Evolutionary conservation across 306 rosid species (phyloP).

Genomic region (Begonia masoniana): DNA sequence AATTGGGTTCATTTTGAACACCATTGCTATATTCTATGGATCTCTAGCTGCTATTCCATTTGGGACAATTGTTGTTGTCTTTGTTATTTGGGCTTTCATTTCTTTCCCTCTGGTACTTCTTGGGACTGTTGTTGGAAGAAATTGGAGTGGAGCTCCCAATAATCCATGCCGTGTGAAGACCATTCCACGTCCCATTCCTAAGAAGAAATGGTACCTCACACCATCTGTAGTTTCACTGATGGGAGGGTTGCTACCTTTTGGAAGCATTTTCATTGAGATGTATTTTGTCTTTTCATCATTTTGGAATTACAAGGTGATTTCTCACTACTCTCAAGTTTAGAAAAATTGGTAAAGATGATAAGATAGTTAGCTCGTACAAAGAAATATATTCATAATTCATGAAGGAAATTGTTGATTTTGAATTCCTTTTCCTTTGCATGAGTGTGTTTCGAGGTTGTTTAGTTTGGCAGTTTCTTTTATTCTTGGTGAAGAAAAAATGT

Average conservation of each 20-base stretch:
- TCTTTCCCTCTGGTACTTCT: constrained; percentile 97
- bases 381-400: too few relatives aligned
- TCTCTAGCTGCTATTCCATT: constrained; percentile 97
- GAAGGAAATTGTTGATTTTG: too few relatives aligned
- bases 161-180: constrained; percentile 98
- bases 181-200: constrained; percentile 97
- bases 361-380: not conserved
- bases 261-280: constrained; percentile 99
- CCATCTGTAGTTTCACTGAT: constrained; percentile 90
- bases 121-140: constrained; percentile 98
- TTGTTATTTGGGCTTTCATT: constrained; percentile 94
- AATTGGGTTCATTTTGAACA: constrained; percentile 78
- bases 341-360: not conserved
- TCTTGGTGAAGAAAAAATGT: too few relatives aligned
- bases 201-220: constrained; percentile 98
- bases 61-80: constrained; percentile 95
- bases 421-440: too few relatives aligned
- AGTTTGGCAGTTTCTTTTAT: too few relatives aligned
- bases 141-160: constrained; percentile 99
- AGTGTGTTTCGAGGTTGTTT: too few relatives aligned
- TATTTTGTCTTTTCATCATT: constrained; percentile 95
- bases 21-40: constrained; percentile 90
- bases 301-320: constrained; percentile 82
- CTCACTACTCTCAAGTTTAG: too few relatives aligned
- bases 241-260: constrained; percentile 99